Conservation (phyloP, 345 rosid genomes). For the Toxicodendron radicans region DNA sequence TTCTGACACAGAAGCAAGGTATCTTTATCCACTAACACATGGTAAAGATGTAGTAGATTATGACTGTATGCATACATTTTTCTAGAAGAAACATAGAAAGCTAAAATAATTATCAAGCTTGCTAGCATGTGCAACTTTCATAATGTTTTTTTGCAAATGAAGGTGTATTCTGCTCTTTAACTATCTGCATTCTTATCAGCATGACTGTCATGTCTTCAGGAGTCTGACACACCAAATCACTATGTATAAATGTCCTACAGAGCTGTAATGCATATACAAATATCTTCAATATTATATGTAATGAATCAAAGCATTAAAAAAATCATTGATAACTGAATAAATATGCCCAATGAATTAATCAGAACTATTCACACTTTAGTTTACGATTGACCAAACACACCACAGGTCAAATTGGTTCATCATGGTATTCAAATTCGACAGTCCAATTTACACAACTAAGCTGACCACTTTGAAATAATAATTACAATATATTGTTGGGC, state of each 20-base stretch:
- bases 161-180: neutral
- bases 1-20: neutral
- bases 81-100: neutral
- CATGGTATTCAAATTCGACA: neutral
- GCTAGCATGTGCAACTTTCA: neutral
- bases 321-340: slow-evolving; percentile 1
- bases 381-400: slow-evolving; percentile 3
- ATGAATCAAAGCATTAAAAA: neutral
- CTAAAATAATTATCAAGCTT: neutral
- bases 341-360: neutral
- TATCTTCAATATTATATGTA: neutral
- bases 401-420: slow-evolving; percentile 5
- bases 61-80: neutral
- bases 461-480: slow-evolving; percentile 4
- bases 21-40: neutral
- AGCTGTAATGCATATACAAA: neutral
- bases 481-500: neutral
- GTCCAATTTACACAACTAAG: slow-evolving; percentile 1
- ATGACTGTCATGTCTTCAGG: neutral
- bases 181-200: neutral
- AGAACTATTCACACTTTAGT: neutral
- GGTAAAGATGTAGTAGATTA: no score
- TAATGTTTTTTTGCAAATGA: neutral
- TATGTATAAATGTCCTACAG: neutral
- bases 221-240: neutral